Base-by-base conservation (phyloP, 2,329 filamentous ascomycete genomes). In the Sporothrix brunneoviolacea region DNA sequence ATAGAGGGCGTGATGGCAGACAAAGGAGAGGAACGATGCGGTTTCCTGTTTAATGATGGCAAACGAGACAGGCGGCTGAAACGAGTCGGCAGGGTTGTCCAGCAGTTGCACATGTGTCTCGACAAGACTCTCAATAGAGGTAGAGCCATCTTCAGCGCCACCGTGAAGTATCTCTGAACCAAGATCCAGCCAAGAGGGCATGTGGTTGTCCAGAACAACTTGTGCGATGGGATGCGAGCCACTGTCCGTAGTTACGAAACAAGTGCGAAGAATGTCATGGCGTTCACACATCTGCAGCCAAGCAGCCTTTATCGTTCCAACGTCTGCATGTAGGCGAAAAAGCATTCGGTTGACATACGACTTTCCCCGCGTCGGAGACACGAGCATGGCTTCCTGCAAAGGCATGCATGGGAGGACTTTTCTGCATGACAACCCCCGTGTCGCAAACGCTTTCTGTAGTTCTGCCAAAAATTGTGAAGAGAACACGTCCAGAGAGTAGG, bases 331-430 rank as follows among this genome's bases (percentile, higher is more conserved):
- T 7, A 94, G 62, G 6, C 75, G 71, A 54, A 95, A 77, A 0
- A 84, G 65, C 50, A 88, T 80, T 42, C 78, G 79, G 62, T 95
- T 95, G 59, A 77, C 81, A 62, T 95, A 95, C 2, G 81, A 73
- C 21, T 44, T 53, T 4, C 68, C 66, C 10, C 69, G 64, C 2
- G 65, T 65, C 55, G 70, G 59, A 8, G 80, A 77, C 3, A 82
- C 83, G 0, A 95, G 71, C 89, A 95, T 95, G 1, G 84, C 86
- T 68, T 94, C 86, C 64, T 96, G 91, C 0, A 96, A 69, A 1
- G 90, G 86, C 2, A 89, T 94, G 62, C 91, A 95, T 1, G 90
- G 90, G 5, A 91, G 68, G 8, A 95, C 72, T 1, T 69, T 71
- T 27, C 76, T 66, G 3, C 86, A 69, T 0, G 57, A 15, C 2